These are phyloP conservation scores for Themeda triandra DNA, from an alignment of 176 grass and related monocot genomes.

Conservation along the genomic window DNA sequence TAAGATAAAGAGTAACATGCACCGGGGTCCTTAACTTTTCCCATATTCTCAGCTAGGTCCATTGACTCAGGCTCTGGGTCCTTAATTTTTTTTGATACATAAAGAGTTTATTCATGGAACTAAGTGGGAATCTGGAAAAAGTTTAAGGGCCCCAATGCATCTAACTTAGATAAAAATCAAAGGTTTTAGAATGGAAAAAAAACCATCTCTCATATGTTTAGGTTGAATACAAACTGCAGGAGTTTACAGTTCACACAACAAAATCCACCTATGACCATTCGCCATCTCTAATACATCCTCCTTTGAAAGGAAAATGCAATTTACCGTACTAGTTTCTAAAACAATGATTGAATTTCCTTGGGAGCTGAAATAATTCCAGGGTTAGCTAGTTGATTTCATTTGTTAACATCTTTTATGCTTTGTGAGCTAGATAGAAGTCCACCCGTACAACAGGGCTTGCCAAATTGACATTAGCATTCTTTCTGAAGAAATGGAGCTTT, in stretches of 20 bases:
- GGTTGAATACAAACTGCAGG: neutral
- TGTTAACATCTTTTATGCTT: neutral
- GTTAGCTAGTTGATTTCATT: neutral
- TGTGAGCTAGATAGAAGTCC: neutral
- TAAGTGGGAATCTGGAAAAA: neutral
- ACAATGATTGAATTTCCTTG: neutral
- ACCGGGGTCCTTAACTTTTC: neutral
- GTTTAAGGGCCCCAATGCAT: neutral
- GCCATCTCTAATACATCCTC: neutral
- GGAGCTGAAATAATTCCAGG: neutral
- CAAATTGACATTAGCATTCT: slow-evolving; percentile 3
- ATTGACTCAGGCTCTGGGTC: neutral
- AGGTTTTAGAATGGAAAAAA: neutral
- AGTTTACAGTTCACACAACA: neutral
- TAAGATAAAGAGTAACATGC: neutral
- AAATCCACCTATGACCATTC: neutral
- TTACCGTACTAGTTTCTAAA: neutral
- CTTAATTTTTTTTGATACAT: neutral
- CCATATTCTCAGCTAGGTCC: neutral
- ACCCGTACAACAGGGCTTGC: neutral
- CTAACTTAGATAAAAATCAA: neutral
- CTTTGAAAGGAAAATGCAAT: neutral
- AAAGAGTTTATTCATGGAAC: neutral
- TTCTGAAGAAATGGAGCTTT: slow-evolving; percentile 12
- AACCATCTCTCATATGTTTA: neutral